Conservation (phyloP, 108 stramenopile species). For the Nitzschia sp. region DNA sequence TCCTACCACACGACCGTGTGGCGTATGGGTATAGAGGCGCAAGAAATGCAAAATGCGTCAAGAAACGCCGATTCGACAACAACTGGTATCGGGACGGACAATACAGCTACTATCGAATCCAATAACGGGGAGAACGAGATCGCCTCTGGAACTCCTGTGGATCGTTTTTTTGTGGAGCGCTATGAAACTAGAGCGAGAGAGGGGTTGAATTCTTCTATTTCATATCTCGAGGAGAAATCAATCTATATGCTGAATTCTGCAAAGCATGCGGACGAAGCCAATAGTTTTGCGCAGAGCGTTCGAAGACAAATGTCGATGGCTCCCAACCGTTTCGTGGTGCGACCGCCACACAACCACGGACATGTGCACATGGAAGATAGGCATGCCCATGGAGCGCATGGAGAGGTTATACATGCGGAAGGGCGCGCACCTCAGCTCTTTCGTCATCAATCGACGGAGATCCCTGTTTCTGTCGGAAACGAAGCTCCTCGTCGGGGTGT, state of each 20-base stretch:
- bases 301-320: constrained; percentile 18
- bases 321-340: neutral
- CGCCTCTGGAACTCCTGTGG: constrained; percentile 4
- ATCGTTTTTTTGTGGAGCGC: constrained; percentile 26
- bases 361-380: neutral
- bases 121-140: neutral
- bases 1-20: constrained; percentile 73
- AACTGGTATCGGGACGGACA: neutral
- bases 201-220: neutral
- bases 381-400: neutral
- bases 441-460: neutral
- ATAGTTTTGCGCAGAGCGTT: neutral
- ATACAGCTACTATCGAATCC: neutral
- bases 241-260: constrained; percentile 27
- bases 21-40: constrained; percentile 69
- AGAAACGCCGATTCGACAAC: neutral
- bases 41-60: constrained; percentile 22
- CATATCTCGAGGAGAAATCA: constrained; percentile 73
- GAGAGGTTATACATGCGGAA: neutral
- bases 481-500: neutral
- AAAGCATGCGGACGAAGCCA: neutral
- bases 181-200: constrained; percentile 20
- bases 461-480: neutral
- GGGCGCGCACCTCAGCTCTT: neutral
- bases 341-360: constrained; percentile 2